Evolutionary conservation across 306 rosid genomes (phyloP), one percentile per base, ranked within the genome.

Genomic region (Dryas drummondii): DNA sequence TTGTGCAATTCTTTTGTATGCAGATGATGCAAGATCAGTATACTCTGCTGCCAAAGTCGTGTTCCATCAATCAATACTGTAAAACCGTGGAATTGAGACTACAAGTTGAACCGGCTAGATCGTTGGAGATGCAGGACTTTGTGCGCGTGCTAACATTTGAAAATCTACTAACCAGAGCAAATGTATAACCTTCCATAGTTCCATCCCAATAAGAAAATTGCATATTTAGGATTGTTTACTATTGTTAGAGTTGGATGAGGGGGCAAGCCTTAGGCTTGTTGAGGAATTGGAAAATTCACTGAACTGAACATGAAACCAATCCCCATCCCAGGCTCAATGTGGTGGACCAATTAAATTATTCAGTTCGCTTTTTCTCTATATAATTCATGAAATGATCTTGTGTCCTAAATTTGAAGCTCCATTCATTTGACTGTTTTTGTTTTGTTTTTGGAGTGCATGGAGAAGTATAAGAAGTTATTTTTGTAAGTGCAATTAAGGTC

Each of bases 1-100:
- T 27, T 66, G n/a, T 46, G 15, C 1, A 2, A 71, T 42, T 57
- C 13, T 22, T 77, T 32, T 50, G n/a, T 40, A 22, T 70, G 83
- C 85, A 83, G 87, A 78, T 68, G 89, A 78, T 72, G 80, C 87
- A 3, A 68, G 54, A 47, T 75, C 45, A 26, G 83, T 80, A 10
- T 86, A 83, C 80, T 62, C 56, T 0, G 65, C 78, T 55, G 77
- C 85, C n/a, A 68, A 67, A 66, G 76, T 83, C 47, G 44, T 86
- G 46, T 83, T 82, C 71, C 71, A 74, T 80, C 78, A 63, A 42
- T 15, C 80, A 26, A 50, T 78, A 67, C 61, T 54, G 13, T 86
- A 54, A 73, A 75, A 42, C 37, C 11, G 40, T 26, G 46, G 52
- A 53, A 1, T 14, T 15, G 17, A 7, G 14, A 49, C 13, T 47